Evolutionary conservation across 106 monocot genomes (phyloP), one percentile per base, ranked within the genome.

Genomic region (Posidonia australis): DNA sequence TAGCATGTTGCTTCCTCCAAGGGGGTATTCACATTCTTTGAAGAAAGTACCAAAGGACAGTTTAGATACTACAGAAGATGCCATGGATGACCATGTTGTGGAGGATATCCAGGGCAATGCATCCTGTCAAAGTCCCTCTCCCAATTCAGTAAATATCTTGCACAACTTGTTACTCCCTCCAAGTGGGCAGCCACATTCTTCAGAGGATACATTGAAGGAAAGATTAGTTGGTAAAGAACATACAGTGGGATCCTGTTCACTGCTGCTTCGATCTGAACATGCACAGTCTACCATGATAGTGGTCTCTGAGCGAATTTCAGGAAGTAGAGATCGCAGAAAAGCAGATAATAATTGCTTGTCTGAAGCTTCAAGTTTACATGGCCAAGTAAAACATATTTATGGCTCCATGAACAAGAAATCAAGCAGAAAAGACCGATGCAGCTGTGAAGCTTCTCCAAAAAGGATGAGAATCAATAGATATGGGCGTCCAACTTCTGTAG

Each of bases 301-400:
- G 31, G 5, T 51, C 31, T 52, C 30, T 19, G n/a, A 51, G 25
- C 23, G 1, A 30, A 21, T 23, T 21, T 31, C 54, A 13, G 9
- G 22, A 55, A 55, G 13, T 36, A 55, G 36, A 41, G 42, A 36
- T 67, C 13, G 21, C 10, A 54, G 31, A 54, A 41, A 67, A 41
- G 13, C 47, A 67, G 54, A 53, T 7, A 48, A 23, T 28, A 47
- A 1, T 48, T 41, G 49, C 46, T n/a, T 47, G 20, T 29, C 5
- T 60, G 30, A 67, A 55, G 67, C 17, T 43, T 43, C 55, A 47
- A 42, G 19, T 62, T 52, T 25, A 36, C 43, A 71, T 0, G 31
- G 61, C 25, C 41, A 52, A 52, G 25, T 3, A 16, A 71, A 52
- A 63, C 20, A 51, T 71, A 9, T 41, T 59, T 11, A 24, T 48